Evolutionary conservation across 129 eudicot species (phyloP).

Genomic region (Pittosporum tobira): DNA sequence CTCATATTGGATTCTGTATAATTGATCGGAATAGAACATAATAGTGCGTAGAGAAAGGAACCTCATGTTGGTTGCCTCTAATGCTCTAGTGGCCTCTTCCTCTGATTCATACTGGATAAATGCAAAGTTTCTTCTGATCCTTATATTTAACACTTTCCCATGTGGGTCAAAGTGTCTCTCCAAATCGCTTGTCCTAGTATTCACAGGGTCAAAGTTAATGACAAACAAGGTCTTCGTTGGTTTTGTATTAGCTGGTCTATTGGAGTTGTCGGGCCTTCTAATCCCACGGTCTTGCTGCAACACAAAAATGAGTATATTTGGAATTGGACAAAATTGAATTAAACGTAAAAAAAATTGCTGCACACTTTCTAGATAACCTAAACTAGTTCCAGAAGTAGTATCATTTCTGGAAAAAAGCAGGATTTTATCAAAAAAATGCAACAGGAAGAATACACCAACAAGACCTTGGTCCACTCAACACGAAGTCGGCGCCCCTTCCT

Average conservation of each 20-base stretch:
- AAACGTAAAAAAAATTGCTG: background rate
- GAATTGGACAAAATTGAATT: background rate
- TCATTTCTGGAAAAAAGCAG: background rate
- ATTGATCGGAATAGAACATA: background rate
- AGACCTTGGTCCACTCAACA: constrained; percentile 76
- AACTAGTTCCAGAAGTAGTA: background rate
- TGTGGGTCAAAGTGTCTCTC: constrained; percentile 59
- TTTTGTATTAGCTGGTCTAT: constrained; percentile 33
- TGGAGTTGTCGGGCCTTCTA: constrained; percentile 42
- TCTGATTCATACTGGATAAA: constrained; percentile 54
- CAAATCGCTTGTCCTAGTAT: constrained; percentile 52
- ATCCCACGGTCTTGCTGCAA: constrained; percentile 62
- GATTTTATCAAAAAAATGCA: background rate
- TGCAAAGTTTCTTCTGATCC: constrained; percentile 63
- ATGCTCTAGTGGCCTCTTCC: constrained; percentile 61
- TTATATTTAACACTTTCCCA: constrained; percentile 53
- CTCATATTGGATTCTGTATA: too few species aligned
- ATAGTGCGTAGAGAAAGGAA: background rate
- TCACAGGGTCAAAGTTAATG: constrained; percentile 53
- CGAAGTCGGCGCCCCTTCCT: constrained; percentile 68
- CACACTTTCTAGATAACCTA: background rate
- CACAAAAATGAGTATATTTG: background rate
- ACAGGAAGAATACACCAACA: background rate
- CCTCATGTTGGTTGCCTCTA: constrained; percentile 48
- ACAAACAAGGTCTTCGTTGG: constrained; percentile 70